A percentile compares a stretch with the other conserved stretches of the same genome.
Conservation (phyloP, 768 basidiomycete genomes). For the Lepiota brunneoincarnata region DNA sequence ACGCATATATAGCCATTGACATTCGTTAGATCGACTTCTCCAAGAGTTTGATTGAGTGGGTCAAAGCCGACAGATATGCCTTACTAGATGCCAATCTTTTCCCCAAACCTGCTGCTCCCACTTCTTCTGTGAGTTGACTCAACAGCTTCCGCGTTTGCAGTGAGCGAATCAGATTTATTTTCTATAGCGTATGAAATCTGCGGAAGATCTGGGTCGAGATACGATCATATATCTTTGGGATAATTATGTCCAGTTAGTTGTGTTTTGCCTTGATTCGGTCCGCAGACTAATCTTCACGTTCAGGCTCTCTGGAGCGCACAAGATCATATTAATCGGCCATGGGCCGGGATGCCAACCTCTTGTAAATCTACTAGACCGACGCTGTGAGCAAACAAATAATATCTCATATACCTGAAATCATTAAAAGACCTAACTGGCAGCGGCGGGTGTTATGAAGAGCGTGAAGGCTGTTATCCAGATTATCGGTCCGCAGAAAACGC, state of each 20-base stretch:
- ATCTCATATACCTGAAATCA: neutral
- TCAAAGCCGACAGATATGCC: slow-evolving; percentile 59
- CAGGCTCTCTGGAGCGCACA: slow-evolving; percentile 70
- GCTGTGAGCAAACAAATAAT: slow-evolving; percentile 48
- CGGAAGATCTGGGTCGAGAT: slow-evolving; percentile 48
- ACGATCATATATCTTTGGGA: slow-evolving; percentile 91
- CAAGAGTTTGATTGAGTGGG: slow-evolving; percentile 77
- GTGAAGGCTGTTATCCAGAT: slow-evolving; percentile 80
- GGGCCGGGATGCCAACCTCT: slow-evolving; percentile 79
- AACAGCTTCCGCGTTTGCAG: neutral
- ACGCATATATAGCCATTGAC: neutral
- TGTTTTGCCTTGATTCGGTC: neutral
- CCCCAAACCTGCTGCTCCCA: slow-evolving; percentile 44
- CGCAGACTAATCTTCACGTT: slow-evolving; percentile 3
- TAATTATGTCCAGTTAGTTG: slow-evolving; percentile 86
- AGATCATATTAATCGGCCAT: slow-evolving; percentile 83
- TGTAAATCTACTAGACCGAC: slow-evolving; percentile 67
- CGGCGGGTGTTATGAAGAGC: slow-evolving; percentile 51
- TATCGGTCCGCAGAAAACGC: slow-evolving; percentile 60
- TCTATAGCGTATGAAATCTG: slow-evolving; percentile 36
- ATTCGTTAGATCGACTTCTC: slow-evolving; percentile 76
- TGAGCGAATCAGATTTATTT: neutral
- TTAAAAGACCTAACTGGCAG: slow-evolving; percentile 19
- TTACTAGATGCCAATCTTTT: slow-evolving; percentile 87
- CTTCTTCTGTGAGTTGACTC: neutral